A percentile compares a stretch with the other conserved stretches of the same genome.
These are phyloP conservation scores for Chrysosporium queenslandicum DNA, from an alignment of 2,329 filamentous ascomycete species.

Conservation along the genomic window DNA sequence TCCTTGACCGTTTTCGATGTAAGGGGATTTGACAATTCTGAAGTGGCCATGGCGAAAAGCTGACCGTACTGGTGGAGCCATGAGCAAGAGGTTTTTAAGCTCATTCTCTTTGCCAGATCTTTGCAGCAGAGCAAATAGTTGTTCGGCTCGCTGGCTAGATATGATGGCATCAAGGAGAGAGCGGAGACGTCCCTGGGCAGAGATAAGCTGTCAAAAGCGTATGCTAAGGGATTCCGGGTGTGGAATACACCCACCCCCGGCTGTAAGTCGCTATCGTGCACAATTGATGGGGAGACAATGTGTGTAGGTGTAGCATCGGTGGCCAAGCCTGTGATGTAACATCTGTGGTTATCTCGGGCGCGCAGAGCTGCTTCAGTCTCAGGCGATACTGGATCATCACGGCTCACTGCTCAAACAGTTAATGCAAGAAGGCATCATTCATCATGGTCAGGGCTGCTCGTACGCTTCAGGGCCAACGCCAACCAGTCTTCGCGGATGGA, in stretches of 20 bases:
- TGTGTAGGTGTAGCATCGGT: conserved; percentile 8
- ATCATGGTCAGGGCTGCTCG: not conserved
- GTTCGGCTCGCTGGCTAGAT: not conserved
- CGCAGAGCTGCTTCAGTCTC: conserved; percentile 12
- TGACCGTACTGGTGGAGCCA: conserved; percentile 3
- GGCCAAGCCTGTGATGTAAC: conserved; percentile 9
- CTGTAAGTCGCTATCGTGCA: conserved; percentile 10
- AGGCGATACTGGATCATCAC: conserved; percentile 3
- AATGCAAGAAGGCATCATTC: not conserved
- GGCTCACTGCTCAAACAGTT: conserved; percentile 7
- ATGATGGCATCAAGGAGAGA: conserved; percentile 8
- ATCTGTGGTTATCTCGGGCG: conserved; percentile 10
- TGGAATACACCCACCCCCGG: conserved; percentile 6
- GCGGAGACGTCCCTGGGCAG: conserved; percentile 12
- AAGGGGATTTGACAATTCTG: conserved; percentile 5
- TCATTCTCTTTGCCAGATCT: not conserved
- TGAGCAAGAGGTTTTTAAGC: conserved; percentile 12
- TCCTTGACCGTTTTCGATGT: not conserved
- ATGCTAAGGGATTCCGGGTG: not conserved
- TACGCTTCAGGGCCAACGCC: conserved; percentile 11
- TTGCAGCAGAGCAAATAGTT: conserved; percentile 11
- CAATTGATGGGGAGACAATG: conserved; percentile 13
- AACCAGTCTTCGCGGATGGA: conserved; percentile 5
- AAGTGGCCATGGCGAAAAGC: conserved; percentile 9
- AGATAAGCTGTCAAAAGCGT: not conserved